Base-by-base conservation (phyloP, 495 filamentous ascomycete genomes). In the Aspergillus sclerotiicarbonarius region DNA sequence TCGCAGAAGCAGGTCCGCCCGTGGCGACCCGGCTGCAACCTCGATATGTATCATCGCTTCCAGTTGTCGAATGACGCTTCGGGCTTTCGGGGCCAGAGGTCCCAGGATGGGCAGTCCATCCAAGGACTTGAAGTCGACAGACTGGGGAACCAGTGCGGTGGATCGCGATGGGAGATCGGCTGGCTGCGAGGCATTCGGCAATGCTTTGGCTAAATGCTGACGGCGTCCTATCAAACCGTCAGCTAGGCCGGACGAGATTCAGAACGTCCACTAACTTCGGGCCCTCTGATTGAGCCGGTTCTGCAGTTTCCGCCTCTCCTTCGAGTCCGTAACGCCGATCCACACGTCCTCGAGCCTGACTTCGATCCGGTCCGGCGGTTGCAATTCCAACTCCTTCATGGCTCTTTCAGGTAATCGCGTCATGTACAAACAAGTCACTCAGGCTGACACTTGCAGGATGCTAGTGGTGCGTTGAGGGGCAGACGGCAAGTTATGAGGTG, bases 201-300 rank as follows among this genome's bases (percentile, higher is more conserved):
- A n/a, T 4, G 30, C 16, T 33, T 31, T 52, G 9, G 5, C 13
- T 21, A 25, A 21, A 21, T 46, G 51, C 18, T 46, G n/a, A 16
- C 49, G 56, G 0, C 39, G 49, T 53, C 50, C 49, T 58, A 31
- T 25, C 5, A 9, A 13, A 3, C 15, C 31, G 15, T 29, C 18
- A 35, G 15, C 6, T 30, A 13, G 20, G 3, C 15, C 33, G 0
- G n/a, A n/a, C n/a, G 32, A 18, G 19, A 6, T 33, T 1, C 16
- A 3, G 0, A 29, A 6, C 2, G 29, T 4, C 48, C 12, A 29
- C 29, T 41, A 13, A 58, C 56, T 25, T 10, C 32, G 41, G 13
- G 56, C 56, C 15, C 56, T 37, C 16, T 58, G 49, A 21, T 53
- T 53, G 10, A 58, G 31, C 10, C 56, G 48, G 41, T 58, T 58